Evolutionary conservation across 495 filamentous ascomycete species (phyloP).

Genomic region (Lineolata rhizophorae): DNA sequence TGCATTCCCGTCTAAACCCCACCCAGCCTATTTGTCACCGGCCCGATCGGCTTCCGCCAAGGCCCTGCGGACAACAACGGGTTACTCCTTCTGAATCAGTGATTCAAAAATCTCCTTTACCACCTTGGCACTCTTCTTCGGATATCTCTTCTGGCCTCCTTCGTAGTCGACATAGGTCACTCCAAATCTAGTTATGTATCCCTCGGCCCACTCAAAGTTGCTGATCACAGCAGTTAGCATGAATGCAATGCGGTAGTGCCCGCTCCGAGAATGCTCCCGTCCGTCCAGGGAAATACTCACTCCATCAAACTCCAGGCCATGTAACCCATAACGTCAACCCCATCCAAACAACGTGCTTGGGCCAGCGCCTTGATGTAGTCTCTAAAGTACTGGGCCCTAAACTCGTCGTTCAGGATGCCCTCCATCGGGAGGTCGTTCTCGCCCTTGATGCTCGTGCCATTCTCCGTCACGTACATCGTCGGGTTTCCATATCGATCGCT

Average conservation of each 20-base stretch:
- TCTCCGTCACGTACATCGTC: slow-evolving; percentile 66
- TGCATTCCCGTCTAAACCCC: too few relatives aligned
- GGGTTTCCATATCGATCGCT: slow-evolving; percentile 51
- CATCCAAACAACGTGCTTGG: slow-evolving; percentile 40
- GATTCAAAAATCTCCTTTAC: slow-evolving; percentile 39
- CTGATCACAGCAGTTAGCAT: slow-evolving; percentile 11
- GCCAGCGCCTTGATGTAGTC: slow-evolving; percentile 54
- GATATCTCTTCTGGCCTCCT: slow-evolving; percentile 49
- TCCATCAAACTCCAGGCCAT: slow-evolving; percentile 71
- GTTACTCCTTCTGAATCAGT: too few relatives aligned
- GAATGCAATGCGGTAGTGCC: not conserved
- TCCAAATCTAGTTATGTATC: slow-evolving; percentile 67
- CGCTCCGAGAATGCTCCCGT: slow-evolving; percentile 1
- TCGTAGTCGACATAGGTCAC: slow-evolving; percentile 60
- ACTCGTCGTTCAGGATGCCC: slow-evolving; percentile 49
- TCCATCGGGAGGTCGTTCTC: slow-evolving; percentile 53
- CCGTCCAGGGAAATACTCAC: slow-evolving; percentile 9
- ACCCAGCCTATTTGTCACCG: too few relatives aligned
- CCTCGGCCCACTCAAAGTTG: slow-evolving; percentile 45
- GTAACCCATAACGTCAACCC: slow-evolving; percentile 50
- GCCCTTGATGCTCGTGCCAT: slow-evolving; percentile 54
- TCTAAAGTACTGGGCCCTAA: slow-evolving; percentile 51
- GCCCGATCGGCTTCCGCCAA: too few relatives aligned
- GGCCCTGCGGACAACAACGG: too few relatives aligned
- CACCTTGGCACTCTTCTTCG: slow-evolving; percentile 55